phyloP scores from a whole-genome alignment of 352 stramenopile genomes.

The Peronospora farinosa region DNA sequence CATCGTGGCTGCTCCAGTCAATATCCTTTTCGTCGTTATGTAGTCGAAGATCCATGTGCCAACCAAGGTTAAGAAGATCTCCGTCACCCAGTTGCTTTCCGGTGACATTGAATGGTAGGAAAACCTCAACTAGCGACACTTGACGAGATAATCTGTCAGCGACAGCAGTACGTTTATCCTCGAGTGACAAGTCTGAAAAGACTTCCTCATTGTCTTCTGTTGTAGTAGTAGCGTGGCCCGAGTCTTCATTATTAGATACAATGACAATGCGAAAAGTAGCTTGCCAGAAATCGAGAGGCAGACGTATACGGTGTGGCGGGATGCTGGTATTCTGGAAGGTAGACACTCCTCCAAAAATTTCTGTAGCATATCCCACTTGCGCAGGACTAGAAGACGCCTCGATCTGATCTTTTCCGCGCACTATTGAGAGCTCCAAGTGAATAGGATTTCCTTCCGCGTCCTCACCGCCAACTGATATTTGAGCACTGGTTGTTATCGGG shows the following conservation, averaged over 20 bases:
- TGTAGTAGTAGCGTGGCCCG: neutral
- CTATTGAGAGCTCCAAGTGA: conserved; percentile 48
- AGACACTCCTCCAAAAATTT: conserved; percentile 35
- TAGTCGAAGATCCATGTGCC: conserved; percentile 42
- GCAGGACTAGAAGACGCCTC: conserved; percentile 11
- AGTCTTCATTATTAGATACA: conserved; percentile 4
- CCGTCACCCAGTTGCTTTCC: conserved; percentile 51
- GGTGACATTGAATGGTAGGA: conserved; percentile 67
- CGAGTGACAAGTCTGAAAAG: neutral
- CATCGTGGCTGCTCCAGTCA: conserved; percentile 45
- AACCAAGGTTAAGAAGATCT: conserved; percentile 48
- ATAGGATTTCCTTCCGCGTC: conserved; percentile 35
- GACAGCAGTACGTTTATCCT: conserved; percentile 3
- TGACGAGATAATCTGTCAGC: conserved; percentile 12
- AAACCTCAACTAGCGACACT: conserved; percentile 40
- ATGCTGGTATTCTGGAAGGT: conserved; percentile 68
- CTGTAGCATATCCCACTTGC: conserved; percentile 1
- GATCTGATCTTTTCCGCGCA: conserved; percentile 46
- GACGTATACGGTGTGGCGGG: conserved; percentile 42
- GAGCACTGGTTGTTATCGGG: conserved; percentile 49
- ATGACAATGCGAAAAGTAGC: conserved; percentile 35
- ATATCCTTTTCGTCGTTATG: conserved; percentile 55
- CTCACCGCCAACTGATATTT: conserved; percentile 41
- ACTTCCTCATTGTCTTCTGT: conserved; percentile 1
- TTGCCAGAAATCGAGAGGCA: conserved; percentile 66